Percentiles rank a stretch among this genome's conserved stretches.
Conservation (phyloP, 176 grass and related monocot species). For the Luzula sylvatica region DNA sequence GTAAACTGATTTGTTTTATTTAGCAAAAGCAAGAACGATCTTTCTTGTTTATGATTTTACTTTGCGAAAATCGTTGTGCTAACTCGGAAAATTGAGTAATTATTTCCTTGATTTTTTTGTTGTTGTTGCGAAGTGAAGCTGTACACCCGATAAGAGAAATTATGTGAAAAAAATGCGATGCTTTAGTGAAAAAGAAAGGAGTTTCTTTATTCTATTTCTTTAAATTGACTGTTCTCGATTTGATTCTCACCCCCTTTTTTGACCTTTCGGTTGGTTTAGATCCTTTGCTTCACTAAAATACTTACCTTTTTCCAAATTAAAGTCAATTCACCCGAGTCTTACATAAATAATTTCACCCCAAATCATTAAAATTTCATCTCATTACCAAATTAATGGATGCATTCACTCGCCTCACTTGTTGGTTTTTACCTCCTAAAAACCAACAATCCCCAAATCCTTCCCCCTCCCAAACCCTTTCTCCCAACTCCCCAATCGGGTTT, state of each 20-base stretch:
- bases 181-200: neutral
- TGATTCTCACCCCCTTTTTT: neutral
- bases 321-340: neutral
- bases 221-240: neutral
- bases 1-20: too few relatives aligned
- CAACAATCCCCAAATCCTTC: neutral
- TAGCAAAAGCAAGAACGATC: too few relatives aligned
- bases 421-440: neutral
- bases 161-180: too few relatives aligned
- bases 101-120: too few relatives aligned
- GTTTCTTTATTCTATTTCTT: neutral
- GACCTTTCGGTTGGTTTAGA: neutral
- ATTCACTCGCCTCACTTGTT: constrained; percentile 5
- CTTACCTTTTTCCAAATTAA: neutral
- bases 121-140: too few relatives aligned
- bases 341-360: too few relatives aligned
- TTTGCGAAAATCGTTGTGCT: too few relatives aligned
- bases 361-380: too few relatives aligned
- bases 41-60: too few relatives aligned
- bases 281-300: neutral
- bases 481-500: constrained; percentile 32
- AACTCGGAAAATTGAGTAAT: too few relatives aligned
- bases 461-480: constrained; percentile 44
- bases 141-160: too few relatives aligned
- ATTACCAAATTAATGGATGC: neutral